A percentile compares a stretch with the other conserved stretches of the same genome.
Conservation (phyloP, 1,284 basidiomycete species). For the Tremellales sp. region DNA sequence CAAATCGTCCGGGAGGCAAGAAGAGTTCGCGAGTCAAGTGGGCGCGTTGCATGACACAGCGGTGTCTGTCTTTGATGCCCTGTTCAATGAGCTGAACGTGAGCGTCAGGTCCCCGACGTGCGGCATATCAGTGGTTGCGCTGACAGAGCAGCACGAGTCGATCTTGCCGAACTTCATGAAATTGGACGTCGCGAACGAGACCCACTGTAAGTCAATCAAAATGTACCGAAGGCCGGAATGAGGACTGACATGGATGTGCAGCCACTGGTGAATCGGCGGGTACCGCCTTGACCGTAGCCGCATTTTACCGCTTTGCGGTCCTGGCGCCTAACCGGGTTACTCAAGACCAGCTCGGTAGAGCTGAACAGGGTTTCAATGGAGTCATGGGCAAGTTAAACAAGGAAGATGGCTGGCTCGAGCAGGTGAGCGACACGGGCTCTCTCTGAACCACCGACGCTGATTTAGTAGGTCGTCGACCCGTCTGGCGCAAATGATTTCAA, state of each 20-base stretch:
- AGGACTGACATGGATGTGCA: too few species aligned
- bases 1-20: constrained; percentile 6
- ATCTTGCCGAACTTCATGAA: constrained; percentile 34
- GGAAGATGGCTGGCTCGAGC: constrained; percentile 19
- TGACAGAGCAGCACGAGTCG: constrained; percentile 12
- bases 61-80: constrained; percentile 41
- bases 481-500: constrained; percentile 24
- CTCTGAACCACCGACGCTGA: not conserved
- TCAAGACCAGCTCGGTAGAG: constrained; percentile 6
- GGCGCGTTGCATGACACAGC: too few species aligned
- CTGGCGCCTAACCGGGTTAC: constrained; percentile 10
- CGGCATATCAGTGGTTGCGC: not conserved
- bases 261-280: constrained; percentile 34
- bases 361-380: constrained; percentile 22
- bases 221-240: too few species aligned
- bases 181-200: not conserved
- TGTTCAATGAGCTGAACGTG: constrained; percentile 49
- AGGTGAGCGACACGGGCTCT: constrained; percentile 19
- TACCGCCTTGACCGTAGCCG: constrained; percentile 30
- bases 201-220: constrained; percentile 3
- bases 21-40: constrained; percentile 34
- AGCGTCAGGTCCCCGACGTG: constrained; percentile 3
- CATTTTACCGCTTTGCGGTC: constrained; percentile 31
- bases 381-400: constrained; percentile 26
- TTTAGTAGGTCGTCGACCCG: constrained; percentile 28